phyloP scores from a whole-genome alignment of 192 early-diverging fungal genomes.

The Gaertneriomyces semiglobifer region DNA sequence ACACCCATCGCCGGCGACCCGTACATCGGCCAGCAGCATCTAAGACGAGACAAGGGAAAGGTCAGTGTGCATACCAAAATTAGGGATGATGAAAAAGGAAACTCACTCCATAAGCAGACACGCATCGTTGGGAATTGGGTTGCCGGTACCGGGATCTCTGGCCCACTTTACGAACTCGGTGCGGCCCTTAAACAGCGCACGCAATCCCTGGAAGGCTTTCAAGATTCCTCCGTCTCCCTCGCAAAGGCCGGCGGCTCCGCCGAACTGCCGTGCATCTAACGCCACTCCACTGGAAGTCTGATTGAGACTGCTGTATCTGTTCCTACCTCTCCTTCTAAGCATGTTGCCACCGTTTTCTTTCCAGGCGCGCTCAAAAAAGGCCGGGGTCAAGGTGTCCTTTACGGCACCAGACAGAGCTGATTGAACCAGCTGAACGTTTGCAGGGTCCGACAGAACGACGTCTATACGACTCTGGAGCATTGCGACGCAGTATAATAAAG shows the following conservation, averaged over 20 bases:
- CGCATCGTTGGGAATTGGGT: neutral
- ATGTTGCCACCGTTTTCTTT: no score
- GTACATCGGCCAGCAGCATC: constrained; percentile 3
- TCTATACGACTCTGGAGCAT: neutral
- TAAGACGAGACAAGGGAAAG: no score
- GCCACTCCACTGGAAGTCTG: no score
- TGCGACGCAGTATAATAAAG: neutral
- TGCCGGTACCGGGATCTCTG: neutral
- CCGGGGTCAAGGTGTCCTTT: neutral
- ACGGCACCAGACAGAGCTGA: neutral
- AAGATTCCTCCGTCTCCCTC: neutral
- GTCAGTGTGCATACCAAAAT: no score
- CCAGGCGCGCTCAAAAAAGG: neutral
- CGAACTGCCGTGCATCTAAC: no score
- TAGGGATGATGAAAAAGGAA: no score
- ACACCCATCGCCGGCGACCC: neutral
- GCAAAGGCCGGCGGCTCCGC: no score
- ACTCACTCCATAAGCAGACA: neutral
- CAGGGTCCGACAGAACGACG: neutral
- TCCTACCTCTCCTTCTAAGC: no score
- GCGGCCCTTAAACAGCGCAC: neutral
- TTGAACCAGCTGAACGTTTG: neutral
- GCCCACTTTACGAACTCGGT: neutral
- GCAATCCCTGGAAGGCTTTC: neutral
- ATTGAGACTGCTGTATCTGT: no score